phyloP scores from a whole-genome alignment of 1,284 basidiomycete genomes.

The Ustilago crameri region DNA sequence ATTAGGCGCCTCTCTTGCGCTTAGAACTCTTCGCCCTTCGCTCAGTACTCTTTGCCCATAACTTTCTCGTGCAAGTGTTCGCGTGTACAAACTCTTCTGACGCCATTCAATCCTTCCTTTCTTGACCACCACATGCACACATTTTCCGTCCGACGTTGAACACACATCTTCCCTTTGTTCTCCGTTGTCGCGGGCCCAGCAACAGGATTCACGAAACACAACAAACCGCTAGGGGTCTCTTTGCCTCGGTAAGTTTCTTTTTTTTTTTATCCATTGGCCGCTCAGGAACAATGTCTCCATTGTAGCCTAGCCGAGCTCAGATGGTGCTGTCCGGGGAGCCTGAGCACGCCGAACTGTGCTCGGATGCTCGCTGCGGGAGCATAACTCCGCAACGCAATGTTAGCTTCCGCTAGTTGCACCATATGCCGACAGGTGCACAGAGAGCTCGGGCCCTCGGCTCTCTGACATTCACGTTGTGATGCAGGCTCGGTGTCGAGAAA shows the following conservation, averaged over 20 bases:
- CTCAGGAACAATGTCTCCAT: constrained; percentile 12
- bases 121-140: background rate
- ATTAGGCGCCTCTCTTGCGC: too few species aligned
- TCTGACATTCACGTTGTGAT: too few species aligned
- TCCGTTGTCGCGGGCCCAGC: constrained; percentile 6
- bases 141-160: background rate
- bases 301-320: constrained; percentile 1
- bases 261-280: background rate
- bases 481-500: too few species aligned
- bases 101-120: too few species aligned
- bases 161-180: background rate
- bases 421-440: background rate
- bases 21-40: too few species aligned
- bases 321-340: background rate
- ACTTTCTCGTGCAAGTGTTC: too few species aligned
- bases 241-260: constrained; percentile 25
- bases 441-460: too few species aligned
- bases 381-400: constrained; percentile 9
- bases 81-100: too few species aligned
- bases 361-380: constrained; percentile 3
- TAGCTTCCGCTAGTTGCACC: background rate
- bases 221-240: constrained; percentile 3
- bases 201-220: constrained; percentile 14
- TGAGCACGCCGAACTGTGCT: constrained; percentile 7
- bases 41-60: too few species aligned